Evolutionary conservation across 345 rosid genomes (phyloP).

Genomic region (Aurinia saxatilis): DNA sequence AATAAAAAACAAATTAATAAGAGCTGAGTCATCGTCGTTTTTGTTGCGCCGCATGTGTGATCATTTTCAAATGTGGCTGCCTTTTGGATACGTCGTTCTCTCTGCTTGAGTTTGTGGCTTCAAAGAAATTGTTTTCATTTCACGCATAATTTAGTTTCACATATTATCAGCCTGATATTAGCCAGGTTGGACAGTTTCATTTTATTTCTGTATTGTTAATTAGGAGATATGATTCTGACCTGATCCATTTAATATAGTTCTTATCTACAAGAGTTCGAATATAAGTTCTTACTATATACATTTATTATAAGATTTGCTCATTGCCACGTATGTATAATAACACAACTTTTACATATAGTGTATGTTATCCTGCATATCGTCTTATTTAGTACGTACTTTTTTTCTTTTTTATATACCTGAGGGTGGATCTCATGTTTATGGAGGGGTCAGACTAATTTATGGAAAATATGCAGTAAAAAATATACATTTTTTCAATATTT

Average conservation of each 20-base stretch:
- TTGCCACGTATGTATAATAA: background rate
- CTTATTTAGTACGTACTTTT: no score
- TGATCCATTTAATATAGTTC: constrained; percentile 13
- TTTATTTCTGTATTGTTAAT: constrained; percentile 12
- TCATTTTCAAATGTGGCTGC: constrained; percentile 19
- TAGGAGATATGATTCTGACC: background rate
- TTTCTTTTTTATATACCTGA: no score
- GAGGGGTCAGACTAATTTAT: no score
- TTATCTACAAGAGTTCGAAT: constrained; percentile 7
- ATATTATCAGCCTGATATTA: no score
- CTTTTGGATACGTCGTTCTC: constrained; percentile 8
- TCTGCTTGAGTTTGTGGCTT: background rate
- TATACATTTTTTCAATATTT: no score
- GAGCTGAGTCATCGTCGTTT: constrained; percentile 14
- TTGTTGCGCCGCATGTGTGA: constrained; percentile 11
- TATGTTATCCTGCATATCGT: no score
- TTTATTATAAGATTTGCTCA: constrained; percentile 2
- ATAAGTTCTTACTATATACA: background rate
- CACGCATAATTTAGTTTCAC: background rate
- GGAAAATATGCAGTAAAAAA: no score
- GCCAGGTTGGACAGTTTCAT: constrained; percentile 2
- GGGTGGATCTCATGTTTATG: no score
- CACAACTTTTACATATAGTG: no score
- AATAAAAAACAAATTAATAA: background rate
- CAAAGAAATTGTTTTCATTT: background rate